These are phyloP conservation scores for Quillaja saponaria DNA, from an alignment of 306 rosid species.

Conservation along the genomic window DNA sequence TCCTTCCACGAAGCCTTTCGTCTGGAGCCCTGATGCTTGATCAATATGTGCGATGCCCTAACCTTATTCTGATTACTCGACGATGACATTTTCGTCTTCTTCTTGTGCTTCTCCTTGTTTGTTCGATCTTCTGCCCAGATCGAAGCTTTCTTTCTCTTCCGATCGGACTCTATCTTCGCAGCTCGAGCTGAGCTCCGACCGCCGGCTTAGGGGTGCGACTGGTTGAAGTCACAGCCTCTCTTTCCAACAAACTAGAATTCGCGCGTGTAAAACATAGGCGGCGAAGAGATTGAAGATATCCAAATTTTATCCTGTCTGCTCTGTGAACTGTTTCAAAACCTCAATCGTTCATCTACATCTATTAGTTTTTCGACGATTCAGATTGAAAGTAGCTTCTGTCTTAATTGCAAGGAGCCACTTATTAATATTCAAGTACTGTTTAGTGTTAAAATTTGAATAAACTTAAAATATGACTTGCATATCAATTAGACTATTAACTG, in stretches of 20 bases:
- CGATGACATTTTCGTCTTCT: constrained; percentile 66
- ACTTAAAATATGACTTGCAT: too few relatives aligned
- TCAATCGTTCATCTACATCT: constrained; percentile 14
- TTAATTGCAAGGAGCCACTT: neutral
- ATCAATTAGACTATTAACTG: too few relatives aligned
- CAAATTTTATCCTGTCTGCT: neutral
- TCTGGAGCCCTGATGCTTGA: constrained; percentile 90
- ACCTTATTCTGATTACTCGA: constrained; percentile 57
- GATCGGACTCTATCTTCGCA: constrained; percentile 77
- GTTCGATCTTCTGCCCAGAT: constrained; percentile 52
- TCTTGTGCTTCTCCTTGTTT: constrained; percentile 49
- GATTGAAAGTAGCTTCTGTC: neutral
- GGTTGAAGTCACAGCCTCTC: neutral
- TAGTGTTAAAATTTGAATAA: too few relatives aligned
- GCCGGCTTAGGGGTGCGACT: neutral
- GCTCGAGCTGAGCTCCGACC: neutral
- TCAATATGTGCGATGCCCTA: constrained; percentile 92
- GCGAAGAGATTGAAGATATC: neutral
- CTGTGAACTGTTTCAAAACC: constrained; percentile 22
- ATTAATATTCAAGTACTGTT: too few relatives aligned
- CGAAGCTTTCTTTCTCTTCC: constrained; percentile 73
- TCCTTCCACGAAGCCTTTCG: constrained; percentile 97
- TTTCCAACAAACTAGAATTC: too few relatives aligned
- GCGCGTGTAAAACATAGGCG: neutral
- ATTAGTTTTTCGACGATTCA: constrained; percentile 12